phyloP scores from a whole-genome alignment of 78 protist species.

The Dictyostelium intermedium region DNA sequence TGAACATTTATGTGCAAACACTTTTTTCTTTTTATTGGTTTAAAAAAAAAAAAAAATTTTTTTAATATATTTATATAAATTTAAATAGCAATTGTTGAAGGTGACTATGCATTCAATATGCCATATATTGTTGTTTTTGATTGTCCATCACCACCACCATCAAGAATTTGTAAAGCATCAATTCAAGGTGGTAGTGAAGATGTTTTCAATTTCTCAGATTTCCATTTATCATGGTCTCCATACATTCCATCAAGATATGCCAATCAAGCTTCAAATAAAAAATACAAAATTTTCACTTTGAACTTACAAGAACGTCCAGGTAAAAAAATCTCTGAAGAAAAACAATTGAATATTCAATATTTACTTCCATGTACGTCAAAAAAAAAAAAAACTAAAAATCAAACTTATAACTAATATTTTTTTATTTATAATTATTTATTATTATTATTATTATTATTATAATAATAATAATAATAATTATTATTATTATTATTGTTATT shows the following conservation, averaged over 20 bases:
- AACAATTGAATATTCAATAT: constrained; percentile 12
- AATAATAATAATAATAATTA: too few relatives aligned
- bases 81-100: constrained; percentile 46
- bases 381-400: neutral
- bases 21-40: too few relatives aligned
- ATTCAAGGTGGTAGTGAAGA: constrained; percentile 46
- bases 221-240: constrained; percentile 21
- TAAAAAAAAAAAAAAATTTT: too few relatives aligned
- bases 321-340: constrained; percentile 24
- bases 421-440: neutral
- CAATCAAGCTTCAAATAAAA: neutral
- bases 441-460: too few relatives aligned
- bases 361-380: constrained; percentile 39
- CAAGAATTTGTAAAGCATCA: constrained; percentile 28
- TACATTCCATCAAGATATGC: constrained; percentile 20
- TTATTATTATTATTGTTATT: too few relatives aligned
- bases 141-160: constrained; percentile 54
- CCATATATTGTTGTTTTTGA: constrained; percentile 71
- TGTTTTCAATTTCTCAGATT: neutral
- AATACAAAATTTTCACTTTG: constrained; percentile 4
- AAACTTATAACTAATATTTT: neutral
- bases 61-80: too few relatives aligned
- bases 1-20: too few relatives aligned
- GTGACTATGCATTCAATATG: constrained; percentile 20
- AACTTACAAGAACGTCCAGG: constrained; percentile 21